A percentile compares a stretch with the other conserved stretches of the same genome.
phyloP scores from a whole-genome alignment of 805 yeast species.

The Yarrowia divulgata region DNA sequence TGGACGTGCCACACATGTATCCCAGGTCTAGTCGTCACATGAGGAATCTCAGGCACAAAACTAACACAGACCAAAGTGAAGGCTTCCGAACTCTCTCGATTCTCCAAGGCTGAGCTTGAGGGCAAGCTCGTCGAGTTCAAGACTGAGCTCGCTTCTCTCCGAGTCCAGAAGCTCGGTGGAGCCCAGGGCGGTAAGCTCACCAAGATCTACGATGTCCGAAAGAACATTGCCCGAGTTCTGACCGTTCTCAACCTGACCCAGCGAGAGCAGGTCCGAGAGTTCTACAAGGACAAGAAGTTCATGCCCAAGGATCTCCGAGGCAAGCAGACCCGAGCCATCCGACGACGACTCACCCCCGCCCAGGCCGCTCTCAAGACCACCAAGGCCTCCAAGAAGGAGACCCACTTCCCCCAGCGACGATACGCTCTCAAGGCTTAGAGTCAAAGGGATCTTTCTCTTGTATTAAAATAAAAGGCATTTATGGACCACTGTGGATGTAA shows the following conservation, averaged over 20 bases:
- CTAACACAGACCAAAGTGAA: slow-evolving; percentile 55
- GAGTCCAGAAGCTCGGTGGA: slow-evolving; percentile 92
- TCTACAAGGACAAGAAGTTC: slow-evolving; percentile 86
- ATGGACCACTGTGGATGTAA: slow-evolving; percentile 15
- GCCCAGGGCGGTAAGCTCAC: slow-evolving; percentile 76
- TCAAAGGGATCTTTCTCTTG: slow-evolving; percentile 31
- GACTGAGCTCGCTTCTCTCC: slow-evolving; percentile 94
- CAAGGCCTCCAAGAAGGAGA: slow-evolving; percentile 88
- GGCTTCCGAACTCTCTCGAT: slow-evolving; percentile 95
- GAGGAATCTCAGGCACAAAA: too few species aligned
- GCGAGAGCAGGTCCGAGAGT: slow-evolving; percentile 92
- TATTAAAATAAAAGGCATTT: slow-evolving; percentile 39
- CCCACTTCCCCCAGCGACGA: slow-evolving; percentile 98
- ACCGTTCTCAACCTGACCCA: slow-evolving; percentile 96
- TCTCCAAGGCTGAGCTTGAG: slow-evolving; percentile 96
- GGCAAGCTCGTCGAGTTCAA: slow-evolving; percentile 92
- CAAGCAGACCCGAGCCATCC: slow-evolving; percentile 99
- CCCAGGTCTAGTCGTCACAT: too few species aligned
- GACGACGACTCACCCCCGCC: slow-evolving; percentile 91
- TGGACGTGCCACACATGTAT: too few species aligned
- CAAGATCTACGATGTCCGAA: slow-evolving; percentile 96
- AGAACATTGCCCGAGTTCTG: slow-evolving; percentile 97
- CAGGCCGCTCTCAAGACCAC: slow-evolving; percentile 84
- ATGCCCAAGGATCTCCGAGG: slow-evolving; percentile 99
- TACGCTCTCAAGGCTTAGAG: slow-evolving; percentile 96